A percentile compares a stretch with the other conserved stretches of the same genome.
phyloP scores from a whole-genome alignment of 768 basidiomycete genomes.

The Hericium erinaceus region DNA sequence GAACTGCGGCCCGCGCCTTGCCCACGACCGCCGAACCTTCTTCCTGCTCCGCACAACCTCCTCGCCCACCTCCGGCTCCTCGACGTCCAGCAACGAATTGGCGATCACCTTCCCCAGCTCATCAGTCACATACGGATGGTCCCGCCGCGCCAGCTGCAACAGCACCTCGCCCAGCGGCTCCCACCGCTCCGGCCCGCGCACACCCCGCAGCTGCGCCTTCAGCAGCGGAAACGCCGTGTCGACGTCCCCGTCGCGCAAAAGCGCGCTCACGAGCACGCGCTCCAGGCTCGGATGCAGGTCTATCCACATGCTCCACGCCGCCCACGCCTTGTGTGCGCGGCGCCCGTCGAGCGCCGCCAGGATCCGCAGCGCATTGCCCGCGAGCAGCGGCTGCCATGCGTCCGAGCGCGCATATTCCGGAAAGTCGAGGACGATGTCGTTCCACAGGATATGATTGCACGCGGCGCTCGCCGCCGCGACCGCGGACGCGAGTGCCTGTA shows the following conservation, averaged over 20 bases:
- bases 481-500: constrained; percentile 25
- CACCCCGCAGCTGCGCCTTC: neutral
- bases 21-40: neutral
- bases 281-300: constrained; percentile 6
- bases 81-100: constrained; percentile 21
- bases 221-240: constrained; percentile 10
- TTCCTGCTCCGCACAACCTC: neutral
- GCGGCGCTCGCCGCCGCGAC: constrained; percentile 18
- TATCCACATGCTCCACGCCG: constrained; percentile 8
- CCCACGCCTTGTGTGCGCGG: constrained; percentile 5
- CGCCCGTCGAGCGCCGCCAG: constrained; percentile 8
- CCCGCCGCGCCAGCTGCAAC: constrained; percentile 12
- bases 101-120: constrained; percentile 8
- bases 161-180: constrained; percentile 24
- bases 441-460: constrained; percentile 9
- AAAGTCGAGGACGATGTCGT: constrained; percentile 9
- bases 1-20: neutral
- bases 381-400: constrained; percentile 11
- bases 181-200: neutral
- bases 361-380: constrained; percentile 5
- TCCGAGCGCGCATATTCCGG: constrained; percentile 10
- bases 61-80: neutral
- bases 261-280: constrained; percentile 1
- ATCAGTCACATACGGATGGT: constrained; percentile 5
- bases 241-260: constrained; percentile 8